Evolutionary conservation across 1,139 yeast genomes (phyloP), one percentile per base, ranked within the genome.

Genomic region (Suhomyces anneliseae): DNA sequence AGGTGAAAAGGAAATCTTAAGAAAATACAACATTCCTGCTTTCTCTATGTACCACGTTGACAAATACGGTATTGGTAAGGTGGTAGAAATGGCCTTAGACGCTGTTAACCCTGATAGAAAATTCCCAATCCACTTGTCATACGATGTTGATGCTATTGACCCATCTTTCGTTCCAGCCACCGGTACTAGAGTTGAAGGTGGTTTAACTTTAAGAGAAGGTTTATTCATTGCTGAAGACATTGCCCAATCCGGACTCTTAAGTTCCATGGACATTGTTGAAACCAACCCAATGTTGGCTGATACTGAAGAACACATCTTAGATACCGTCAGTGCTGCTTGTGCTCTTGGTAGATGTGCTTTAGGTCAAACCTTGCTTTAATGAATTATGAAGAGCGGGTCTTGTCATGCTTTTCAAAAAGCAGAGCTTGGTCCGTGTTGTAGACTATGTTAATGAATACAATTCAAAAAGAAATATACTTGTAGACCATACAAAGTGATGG

Each of bases 131-230:
- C 97, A 93, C 71, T 72, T 95, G 58, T 86, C 96, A 35, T 93
- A 92, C 65, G 99, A 93, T 64, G 97, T 93, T 43, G 99, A 93
- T 68, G 97, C 98, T 39, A 85, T 93, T 54, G 99, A 93, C 68
- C 99, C 99, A 43, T 78, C 83, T 53, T 90, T 77, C 62, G 97
- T 95, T 12, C 97, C 97, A 31, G 96, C 98, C 36, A 93, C 99
- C 2, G 99, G 99, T 47, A 93, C 99, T 1, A 92, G 98, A 47
- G 99, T 93, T 15, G 85, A 96, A 65, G 98, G 98, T 53, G 99
- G 99, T 4, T 77, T 93, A 54, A 85, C 97, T 7, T 79, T 93
- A 68, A 81, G 99, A 72, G 99, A 93, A 70, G 98, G 97, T 41
- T 79, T 95, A 63, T 93, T 87, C 65, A 71, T 93, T 46, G 95